Percentiles rank a stretch among this genome's conserved stretches.
These are phyloP conservation scores for Solanum ahanhuiri DNA, from an alignment of 257 asterid genomes.

Conservation along the genomic window DNA sequence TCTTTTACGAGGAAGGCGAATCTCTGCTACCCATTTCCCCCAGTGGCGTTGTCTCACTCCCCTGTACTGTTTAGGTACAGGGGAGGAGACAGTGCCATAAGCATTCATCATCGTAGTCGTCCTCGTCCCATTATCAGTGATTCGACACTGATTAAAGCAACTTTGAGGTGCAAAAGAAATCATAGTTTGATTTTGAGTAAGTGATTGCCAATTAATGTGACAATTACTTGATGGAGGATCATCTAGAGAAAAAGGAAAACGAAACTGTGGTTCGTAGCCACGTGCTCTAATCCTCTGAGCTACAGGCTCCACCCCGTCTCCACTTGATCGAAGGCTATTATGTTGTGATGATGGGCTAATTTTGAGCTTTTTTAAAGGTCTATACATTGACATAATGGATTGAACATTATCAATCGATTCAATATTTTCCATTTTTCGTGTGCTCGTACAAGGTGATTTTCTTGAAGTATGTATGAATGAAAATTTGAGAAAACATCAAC, in stretches of 20 bases:
- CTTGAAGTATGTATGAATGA: not conserved
- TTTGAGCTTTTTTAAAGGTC: slow-evolving; percentile 12
- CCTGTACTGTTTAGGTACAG: slow-evolving; percentile 18
- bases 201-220: not conserved
- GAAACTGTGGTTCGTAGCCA: not conserved
- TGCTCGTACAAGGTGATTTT: not conserved
- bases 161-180: slow-evolving; percentile 20
- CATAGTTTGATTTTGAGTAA: slow-evolving; percentile 10
- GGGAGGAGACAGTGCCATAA: not conserved
- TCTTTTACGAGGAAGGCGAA: slow-evolving; percentile 39
- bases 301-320: not conserved
- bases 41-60: slow-evolving; percentile 49
- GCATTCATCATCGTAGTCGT: not conserved
- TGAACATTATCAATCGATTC: not conserved
- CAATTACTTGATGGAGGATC: not conserved
- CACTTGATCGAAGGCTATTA: not conserved
- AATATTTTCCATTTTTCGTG: not conserved
- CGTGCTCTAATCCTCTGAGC: not conserved
- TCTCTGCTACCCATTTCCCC: slow-evolving; percentile 61
- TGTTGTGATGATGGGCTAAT: not conserved
- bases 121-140: not conserved
- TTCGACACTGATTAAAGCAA: not conserved
- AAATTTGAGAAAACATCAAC: not conserved
- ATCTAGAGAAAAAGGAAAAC: slow-evolving; percentile 25
- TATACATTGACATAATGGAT: not conserved